A percentile compares a stretch with the other conserved stretches of the same genome.
phyloP scores from a whole-genome alignment of 305 asterid species.

The Fraxinus xanthoxyloides region DNA sequence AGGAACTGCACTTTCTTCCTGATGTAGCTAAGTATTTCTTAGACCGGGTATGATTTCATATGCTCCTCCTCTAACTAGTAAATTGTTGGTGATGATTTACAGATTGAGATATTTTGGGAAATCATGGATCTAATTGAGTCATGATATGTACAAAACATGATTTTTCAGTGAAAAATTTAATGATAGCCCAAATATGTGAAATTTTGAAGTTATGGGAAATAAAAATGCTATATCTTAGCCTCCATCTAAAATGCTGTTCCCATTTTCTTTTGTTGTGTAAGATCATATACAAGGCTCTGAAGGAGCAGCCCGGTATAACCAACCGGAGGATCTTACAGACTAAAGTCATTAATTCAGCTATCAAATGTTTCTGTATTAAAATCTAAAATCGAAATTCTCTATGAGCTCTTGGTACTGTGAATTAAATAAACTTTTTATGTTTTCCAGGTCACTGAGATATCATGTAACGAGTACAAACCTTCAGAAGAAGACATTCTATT shows the following conservation, averaged over 20 bases:
- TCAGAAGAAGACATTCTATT: constrained; percentile 59
- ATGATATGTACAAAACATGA: neutral
- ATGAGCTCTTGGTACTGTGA: neutral
- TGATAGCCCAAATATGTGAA: neutral
- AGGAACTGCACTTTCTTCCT: constrained; percentile 58
- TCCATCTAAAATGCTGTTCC: neutral
- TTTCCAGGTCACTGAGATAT: constrained; percentile 62
- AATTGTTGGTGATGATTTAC: neutral
- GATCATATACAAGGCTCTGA: neutral
- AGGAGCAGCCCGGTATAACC: neutral
- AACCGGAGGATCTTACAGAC: neutral
- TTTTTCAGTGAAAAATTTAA: neutral
- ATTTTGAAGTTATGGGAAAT: neutral
- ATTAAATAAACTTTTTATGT: constrained; percentile 7
- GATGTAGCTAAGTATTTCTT: constrained; percentile 67
- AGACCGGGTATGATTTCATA: constrained; percentile 44
- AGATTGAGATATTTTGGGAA: neutral
- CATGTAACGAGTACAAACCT: constrained; percentile 67
- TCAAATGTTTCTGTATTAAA: neutral
- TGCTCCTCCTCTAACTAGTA: neutral
- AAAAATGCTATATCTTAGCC: neutral
- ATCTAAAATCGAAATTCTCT: neutral
- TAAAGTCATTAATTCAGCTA: neutral
- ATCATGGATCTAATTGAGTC: neutral
- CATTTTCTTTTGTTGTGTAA: neutral